Evolutionary conservation across 371 early-diverging fungal species (phyloP).

Genomic region (Mucor mucedo): DNA sequence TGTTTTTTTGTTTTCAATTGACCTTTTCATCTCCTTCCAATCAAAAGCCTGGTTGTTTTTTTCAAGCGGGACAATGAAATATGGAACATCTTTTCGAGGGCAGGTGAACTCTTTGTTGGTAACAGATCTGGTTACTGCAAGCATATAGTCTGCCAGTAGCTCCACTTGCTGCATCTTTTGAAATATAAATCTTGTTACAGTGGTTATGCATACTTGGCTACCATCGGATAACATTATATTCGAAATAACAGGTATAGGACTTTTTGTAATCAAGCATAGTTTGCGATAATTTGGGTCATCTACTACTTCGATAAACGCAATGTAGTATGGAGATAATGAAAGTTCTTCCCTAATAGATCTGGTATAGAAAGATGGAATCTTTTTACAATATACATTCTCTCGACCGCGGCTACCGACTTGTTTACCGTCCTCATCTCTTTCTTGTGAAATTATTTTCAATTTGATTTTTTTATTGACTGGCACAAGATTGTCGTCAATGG

Average conservation of each 20-base stretch:
- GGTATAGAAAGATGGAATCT: conserved; percentile 37
- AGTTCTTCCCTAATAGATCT: not conserved
- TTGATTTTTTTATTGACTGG: conserved; percentile 42
- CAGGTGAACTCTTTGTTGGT: conserved; percentile 53
- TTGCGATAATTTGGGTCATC: not conserved
- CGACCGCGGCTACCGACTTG: conserved; percentile 46
- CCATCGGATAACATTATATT: not conserved
- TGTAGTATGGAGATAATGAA: conserved; percentile 3
- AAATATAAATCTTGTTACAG: not conserved
- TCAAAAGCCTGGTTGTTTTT: conserved; percentile 41
- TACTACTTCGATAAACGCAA: conserved; percentile 1
- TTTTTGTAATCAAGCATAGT: conserved; percentile 10
- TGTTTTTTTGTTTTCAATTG: conserved; percentile 8
- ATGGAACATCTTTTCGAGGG: conserved; percentile 49
- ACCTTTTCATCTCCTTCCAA: conserved; percentile 54
- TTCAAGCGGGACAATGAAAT: conserved; percentile 50
- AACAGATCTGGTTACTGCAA: not conserved
- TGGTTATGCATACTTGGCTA: not conserved
- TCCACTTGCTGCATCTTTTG: not conserved
- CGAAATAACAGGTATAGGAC: conserved; percentile 10
- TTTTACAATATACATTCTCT: conserved; percentile 31
- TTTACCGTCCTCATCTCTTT: conserved; percentile 43
- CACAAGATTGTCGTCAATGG: conserved; percentile 74
- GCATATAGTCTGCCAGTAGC: not conserved
- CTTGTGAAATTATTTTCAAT: conserved; percentile 31